Evolutionary conservation across 805 yeast genomes (phyloP), one percentile per base, ranked within the genome.

Genomic region (Grigorovia jiainica): DNA sequence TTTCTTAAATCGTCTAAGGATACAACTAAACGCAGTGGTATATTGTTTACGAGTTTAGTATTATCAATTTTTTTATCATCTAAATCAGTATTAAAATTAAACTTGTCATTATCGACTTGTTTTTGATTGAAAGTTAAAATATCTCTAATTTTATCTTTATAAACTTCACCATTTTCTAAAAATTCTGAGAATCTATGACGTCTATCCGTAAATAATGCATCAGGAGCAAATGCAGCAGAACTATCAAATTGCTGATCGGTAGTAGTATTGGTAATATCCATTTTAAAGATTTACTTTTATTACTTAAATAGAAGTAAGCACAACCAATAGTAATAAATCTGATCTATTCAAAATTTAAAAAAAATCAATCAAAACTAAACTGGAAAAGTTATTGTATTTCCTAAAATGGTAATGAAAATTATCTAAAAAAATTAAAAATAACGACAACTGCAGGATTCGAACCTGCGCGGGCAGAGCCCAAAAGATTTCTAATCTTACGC

Each of bases 141-240:
- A 13, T 49, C 51, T 4, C 30, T 39, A 15, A 46, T 38, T 8
- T 47, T 74, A 40, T 76, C 82, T 48, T 78, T 73, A 64, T 87
- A 85, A 47, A 78, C 75, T 0, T 82, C 72, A 43, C 73, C 73
- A 19, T 78, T 70, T 49, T 78, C 83, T 32, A 92, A 66, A 57
- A 89, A 90, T 53, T 90, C 97, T 50, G 83, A 87, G 65, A 90
- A 90, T 51, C 81, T 72, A 56, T 95, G 78, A 17, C 84, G 85
- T 49, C 97, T 79, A 60, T 89, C 97, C 42, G 81, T 79, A 57
- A 80, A 82, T 15, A 67, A 60, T 39, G 74, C 73, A 52, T 70
- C 75, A 34, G 63, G 63, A 1, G 60, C 59, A 34, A 53, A 49
- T 4, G 49, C 44, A 17, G 32, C 40, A 1, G 43, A 31, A 11